Base-by-base conservation (phyloP, 805 yeast genomes). In the Myxozyma neglecta region DNA sequence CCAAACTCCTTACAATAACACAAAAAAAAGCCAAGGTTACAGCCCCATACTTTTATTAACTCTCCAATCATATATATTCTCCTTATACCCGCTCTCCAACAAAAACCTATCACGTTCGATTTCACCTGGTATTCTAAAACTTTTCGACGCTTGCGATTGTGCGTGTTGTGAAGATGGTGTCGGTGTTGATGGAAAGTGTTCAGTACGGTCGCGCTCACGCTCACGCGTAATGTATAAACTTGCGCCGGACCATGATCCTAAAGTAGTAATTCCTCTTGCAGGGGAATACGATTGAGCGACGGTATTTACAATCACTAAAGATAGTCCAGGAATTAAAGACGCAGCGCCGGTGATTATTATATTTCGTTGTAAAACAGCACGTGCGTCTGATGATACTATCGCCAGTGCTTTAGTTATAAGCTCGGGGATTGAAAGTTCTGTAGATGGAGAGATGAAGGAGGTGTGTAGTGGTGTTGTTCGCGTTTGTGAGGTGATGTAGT, bases 171-270 rank as follows among this genome's bases (percentile, higher is more conserved):
- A 47, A 24, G 39, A 11, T 11, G 20, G 44, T 13, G 18, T 13
- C 11, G 16, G n/a, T n/a, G 42, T 20, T 14, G 7, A 37, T 13
- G 48, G 16, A 16, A 8, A 42, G 16, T 9, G 10, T 9, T 42
- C 9, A 45, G 3, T 14, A 11, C 50, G 29, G 29, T 24, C 29
- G 45, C 3, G 39, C 11, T 63, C 64, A 1, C 66, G 58, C 48
- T 63, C 66, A n/a, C 49, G 37, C 4, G 56, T 14, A 6, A 61
- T 39, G 20, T 61, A 65, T 2, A 61, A 35, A 51, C 63, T 65
- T n/a, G 68, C 63, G 18, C 66, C 69, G 13, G 64, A 14, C 63
- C 66, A 58, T 8, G 69, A 53, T 3, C 69, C 66, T 6, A 66
- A 59, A 10, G 63, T 35, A 18, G 39, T 46, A 7, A 61, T 42